Conservation (phyloP, 2,329 filamentous ascomycete species). For the Tolypocladium inflatum region DNA sequence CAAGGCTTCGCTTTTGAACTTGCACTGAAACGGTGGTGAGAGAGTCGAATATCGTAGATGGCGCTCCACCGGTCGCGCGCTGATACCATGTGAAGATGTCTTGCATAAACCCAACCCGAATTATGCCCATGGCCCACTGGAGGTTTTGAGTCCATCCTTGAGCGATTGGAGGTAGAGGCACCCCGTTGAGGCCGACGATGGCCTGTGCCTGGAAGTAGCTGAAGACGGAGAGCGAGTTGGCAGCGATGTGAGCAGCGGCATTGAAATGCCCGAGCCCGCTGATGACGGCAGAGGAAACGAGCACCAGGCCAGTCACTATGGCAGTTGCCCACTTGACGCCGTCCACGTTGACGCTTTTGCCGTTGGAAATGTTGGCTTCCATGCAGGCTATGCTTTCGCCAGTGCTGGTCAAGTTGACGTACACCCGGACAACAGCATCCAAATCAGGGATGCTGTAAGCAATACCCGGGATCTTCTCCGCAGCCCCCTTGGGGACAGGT, state of each 20-base stretch:
- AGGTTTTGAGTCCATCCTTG: slow-evolving; percentile 95
- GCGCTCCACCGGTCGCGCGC: slow-evolving; percentile 79
- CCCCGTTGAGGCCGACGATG: slow-evolving; percentile 75
- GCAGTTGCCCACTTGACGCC: slow-evolving; percentile 87
- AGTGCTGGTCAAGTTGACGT: slow-evolving; percentile 60
- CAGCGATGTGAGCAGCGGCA: slow-evolving; percentile 86
- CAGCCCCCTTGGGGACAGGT: slow-evolving; percentile 42
- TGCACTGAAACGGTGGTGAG: slow-evolving; percentile 72
- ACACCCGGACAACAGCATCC: slow-evolving; percentile 74
- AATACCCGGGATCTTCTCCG: slow-evolving; percentile 65
- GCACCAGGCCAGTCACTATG: slow-evolving; percentile 73
- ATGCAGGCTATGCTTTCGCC: slow-evolving; percentile 69
- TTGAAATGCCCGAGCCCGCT: slow-evolving; percentile 89
- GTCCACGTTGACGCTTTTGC: slow-evolving; percentile 80
- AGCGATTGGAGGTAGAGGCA: slow-evolving; percentile 78
- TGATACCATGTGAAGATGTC: slow-evolving; percentile 91
- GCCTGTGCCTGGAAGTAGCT: slow-evolving; percentile 92
- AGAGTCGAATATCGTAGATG: slow-evolving; percentile 67
- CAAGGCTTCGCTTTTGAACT: slow-evolving; percentile 55
- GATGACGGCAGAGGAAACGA: slow-evolving; percentile 78
- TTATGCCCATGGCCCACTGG: slow-evolving; percentile 96
- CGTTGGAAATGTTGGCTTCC: slow-evolving; percentile 80
- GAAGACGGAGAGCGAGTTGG: slow-evolving; percentile 85
- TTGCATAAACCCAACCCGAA: slow-evolving; percentile 76
- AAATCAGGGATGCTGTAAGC: slow-evolving; percentile 86